Percentiles rank a stretch among this genome's conserved stretches.
Evolutionary conservation across 257 asterid species (phyloP).

Genomic region (Jacaranda copaia): DNA sequence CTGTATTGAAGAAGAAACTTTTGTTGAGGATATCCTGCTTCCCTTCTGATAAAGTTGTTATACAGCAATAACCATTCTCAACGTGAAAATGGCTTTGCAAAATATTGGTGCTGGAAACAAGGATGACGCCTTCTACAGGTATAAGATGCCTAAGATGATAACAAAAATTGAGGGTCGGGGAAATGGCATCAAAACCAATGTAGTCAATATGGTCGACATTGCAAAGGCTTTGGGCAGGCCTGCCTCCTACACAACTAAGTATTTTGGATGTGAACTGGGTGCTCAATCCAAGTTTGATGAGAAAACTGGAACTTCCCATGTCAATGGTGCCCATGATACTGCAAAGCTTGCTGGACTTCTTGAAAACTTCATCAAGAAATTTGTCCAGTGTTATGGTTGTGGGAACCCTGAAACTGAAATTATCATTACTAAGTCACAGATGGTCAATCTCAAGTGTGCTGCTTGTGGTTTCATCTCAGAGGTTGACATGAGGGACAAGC

Average conservation of each 20-base stretch:
- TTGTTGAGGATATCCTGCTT: constrained; percentile 17
- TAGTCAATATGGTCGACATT: constrained; percentile 70
- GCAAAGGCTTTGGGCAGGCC: constrained; percentile 66
- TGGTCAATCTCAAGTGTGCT: constrained; percentile 60
- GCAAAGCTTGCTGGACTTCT: constrained; percentile 61
- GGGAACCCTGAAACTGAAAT: constrained; percentile 67
- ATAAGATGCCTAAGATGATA: constrained; percentile 67
- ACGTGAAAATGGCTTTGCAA: constrained; percentile 55
- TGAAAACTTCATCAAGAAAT: constrained; percentile 61
- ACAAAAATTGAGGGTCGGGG: constrained; percentile 72
- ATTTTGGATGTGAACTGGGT: constrained; percentile 64
- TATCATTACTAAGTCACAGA: constrained; percentile 53
- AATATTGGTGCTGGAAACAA: constrained; percentile 70
- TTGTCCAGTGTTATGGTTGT: constrained; percentile 65
- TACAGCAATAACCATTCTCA: background rate
- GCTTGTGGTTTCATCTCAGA: constrained; percentile 63
- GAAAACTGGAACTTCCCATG: constrained; percentile 61
- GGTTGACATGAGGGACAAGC: constrained; percentile 71
- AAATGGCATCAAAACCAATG: constrained; percentile 65
- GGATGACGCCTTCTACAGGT: constrained; percentile 71
- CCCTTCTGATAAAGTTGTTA: constrained; percentile 22
- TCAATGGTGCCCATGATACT: constrained; percentile 65
- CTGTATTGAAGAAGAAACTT: constrained; percentile 12
- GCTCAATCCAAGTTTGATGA: constrained; percentile 72
- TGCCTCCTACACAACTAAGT: constrained; percentile 63